Evolutionary conservation across 495 filamentous ascomycete species (phyloP).

Genomic region (Aspergillus nidulans): DNA sequence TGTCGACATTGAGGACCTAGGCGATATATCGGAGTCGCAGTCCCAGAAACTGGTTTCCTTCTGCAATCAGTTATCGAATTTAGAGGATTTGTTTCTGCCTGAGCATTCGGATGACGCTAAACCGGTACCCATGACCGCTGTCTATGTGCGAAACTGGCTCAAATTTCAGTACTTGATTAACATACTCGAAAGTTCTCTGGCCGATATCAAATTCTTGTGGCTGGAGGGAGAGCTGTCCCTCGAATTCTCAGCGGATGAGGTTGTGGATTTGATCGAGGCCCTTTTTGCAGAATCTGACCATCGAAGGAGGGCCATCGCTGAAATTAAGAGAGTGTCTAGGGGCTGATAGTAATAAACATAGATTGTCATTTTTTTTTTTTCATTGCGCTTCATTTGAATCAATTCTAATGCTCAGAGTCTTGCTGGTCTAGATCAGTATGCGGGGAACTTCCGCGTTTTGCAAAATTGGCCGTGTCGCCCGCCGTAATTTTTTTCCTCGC

Average conservation of each 20-base stretch:
- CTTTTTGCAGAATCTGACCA: constrained; percentile 86
- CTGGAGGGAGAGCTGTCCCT: constrained; percentile 76
- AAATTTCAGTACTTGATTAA: constrained; percentile 85
- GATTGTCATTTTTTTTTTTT: not conserved
- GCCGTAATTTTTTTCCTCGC: constrained; percentile 43
- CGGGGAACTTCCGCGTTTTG: constrained; percentile 37
- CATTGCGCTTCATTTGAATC: not conserved
- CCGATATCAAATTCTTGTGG: constrained; percentile 87
- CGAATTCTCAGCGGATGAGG: constrained; percentile 78
- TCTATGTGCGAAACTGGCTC: constrained; percentile 82
- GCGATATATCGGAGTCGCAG: constrained; percentile 82
- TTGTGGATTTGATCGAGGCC: constrained; percentile 80
- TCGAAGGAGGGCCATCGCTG: constrained; percentile 68
- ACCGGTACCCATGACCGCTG: constrained; percentile 59
- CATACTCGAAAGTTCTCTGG: constrained; percentile 83
- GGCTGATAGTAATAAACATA: constrained; percentile 1
- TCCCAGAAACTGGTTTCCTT: constrained; percentile 71
- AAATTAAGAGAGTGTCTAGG: constrained; percentile 56
- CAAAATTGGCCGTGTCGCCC: constrained; percentile 41
- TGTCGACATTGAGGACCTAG: constrained; percentile 77
- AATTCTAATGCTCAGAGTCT: not conserved
- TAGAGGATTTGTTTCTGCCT: constrained; percentile 74
- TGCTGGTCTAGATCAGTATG: constrained; percentile 1
- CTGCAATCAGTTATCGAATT: constrained; percentile 62
- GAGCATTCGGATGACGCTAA: constrained; percentile 35